A percentile compares a stretch with the other conserved stretches of the same genome.
phyloP scores from a whole-genome alignment of 2,329 filamentous ascomycete genomes.

The Botrytis porri region DNA sequence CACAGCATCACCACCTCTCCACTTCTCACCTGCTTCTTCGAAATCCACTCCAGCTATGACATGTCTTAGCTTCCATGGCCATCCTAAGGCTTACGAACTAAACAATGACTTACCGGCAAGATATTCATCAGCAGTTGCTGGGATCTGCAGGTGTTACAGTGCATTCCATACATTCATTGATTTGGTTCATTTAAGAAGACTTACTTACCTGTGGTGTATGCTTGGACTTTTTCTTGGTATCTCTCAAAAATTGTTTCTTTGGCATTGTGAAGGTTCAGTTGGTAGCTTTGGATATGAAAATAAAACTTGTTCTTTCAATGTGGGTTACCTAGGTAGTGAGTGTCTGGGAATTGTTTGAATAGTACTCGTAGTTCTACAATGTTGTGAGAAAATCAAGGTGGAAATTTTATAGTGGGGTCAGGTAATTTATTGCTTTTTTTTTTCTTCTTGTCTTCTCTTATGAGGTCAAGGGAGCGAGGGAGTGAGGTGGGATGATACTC shows the following conservation, averaged over 20 bases:
- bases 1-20: constrained; percentile 65
- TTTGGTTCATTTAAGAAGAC: constrained; percentile 1
- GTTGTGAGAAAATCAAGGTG: background rate
- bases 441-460: background rate
- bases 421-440: background rate
- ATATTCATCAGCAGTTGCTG: constrained; percentile 65
- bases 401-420: background rate
- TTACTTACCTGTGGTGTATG: constrained; percentile 32
- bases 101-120: constrained; percentile 49
- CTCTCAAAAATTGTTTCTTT: constrained; percentile 40
- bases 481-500: background rate
- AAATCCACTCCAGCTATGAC: constrained; percentile 58
- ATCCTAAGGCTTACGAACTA: background rate
- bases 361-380: background rate
- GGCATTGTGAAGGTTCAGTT: constrained; percentile 26
- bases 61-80: constrained; percentile 22
- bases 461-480: background rate
- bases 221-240: constrained; percentile 42
- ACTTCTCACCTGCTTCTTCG: constrained; percentile 72
- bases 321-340: background rate
- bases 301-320: background rate
- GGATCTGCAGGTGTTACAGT: constrained; percentile 41
- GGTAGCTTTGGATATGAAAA: background rate
- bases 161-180: background rate
- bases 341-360: background rate